Conservation (phyloP, 108 stramenopile genomes). For the Nitzschia palea region DNA sequence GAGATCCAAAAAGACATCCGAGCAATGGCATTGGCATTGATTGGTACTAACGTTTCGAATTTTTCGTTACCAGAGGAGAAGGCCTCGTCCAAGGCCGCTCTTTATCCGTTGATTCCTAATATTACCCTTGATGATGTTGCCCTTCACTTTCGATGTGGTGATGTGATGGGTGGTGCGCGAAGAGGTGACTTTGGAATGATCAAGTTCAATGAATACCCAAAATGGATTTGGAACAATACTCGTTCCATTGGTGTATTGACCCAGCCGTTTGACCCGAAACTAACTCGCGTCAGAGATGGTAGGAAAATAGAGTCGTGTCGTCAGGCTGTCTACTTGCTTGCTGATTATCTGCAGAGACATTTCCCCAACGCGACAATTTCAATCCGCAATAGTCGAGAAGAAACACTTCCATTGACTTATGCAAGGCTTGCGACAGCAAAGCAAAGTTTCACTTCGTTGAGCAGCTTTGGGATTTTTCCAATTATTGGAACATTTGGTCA, state of each 20-base stretch:
- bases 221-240: constrained; percentile 19
- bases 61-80: neutral
- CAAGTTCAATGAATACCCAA: constrained; percentile 31
- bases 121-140: constrained; percentile 37
- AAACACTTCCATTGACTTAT: constrained; percentile 33
- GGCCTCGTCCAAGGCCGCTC: neutral
- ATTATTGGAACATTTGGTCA: constrained; percentile 34
- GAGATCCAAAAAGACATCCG: constrained; percentile 31
- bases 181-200: constrained; percentile 33
- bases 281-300: constrained; percentile 5
- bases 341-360: constrained; percentile 24
- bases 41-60: constrained; percentile 4
- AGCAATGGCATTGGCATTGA: constrained; percentile 25
- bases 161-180: constrained; percentile 23
- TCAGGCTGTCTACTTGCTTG: constrained; percentile 13
- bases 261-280: constrained; percentile 26
- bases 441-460: constrained; percentile 18
- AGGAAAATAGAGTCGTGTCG: constrained; percentile 11
- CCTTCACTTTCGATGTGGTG: constrained; percentile 49
- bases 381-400: constrained; percentile 30
- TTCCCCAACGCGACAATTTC: constrained; percentile 20
- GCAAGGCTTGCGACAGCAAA: constrained; percentile 36
- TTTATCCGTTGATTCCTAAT: constrained; percentile 14
- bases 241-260: constrained; percentile 39
- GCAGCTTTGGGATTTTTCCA: constrained; percentile 37